Evolutionary conservation across 768 basidiomycete species (phyloP).

Genomic region (Tricholoma matsutake): DNA sequence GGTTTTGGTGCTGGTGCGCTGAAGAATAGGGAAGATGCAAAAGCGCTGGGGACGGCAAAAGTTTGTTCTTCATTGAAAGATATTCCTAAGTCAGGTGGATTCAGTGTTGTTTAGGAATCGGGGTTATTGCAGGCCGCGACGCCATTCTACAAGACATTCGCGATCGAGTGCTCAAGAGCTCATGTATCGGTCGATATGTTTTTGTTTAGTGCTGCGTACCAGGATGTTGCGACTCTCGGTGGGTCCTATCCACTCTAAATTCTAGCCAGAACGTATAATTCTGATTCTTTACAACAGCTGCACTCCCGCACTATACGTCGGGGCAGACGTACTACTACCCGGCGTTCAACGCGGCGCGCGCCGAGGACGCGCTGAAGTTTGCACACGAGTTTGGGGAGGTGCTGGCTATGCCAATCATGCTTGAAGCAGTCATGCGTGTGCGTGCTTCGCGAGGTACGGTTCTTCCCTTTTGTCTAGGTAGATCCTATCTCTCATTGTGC

Average conservation of each 20-base stretch:
- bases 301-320: conserved; percentile 94
- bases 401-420: conserved; percentile 88
- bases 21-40: conserved; percentile 96
- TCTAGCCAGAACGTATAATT: neutral
- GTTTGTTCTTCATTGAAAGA: conserved; percentile 31
- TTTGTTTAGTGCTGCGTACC: conserved; percentile 90
- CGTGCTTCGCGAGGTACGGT: conserved; percentile 86
- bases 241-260: conserved; percentile 14
- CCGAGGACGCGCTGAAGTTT: conserved; percentile 97
- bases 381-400: conserved; percentile 96
- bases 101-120: conserved; percentile 60
- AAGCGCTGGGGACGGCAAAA: conserved; percentile 92
- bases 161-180: conserved; percentile 95
- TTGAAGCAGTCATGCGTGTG: conserved; percentile 97
- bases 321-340: conserved; percentile 99
- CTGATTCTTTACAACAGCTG: conserved; percentile 48
- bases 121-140: conserved; percentile 89
- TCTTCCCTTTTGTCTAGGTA: neutral
- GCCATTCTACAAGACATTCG: conserved; percentile 97
- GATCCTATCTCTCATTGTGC: conserved; percentile 1
- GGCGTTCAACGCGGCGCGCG: conserved; percentile 90
- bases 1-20: conserved; percentile 86
- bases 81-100: neutral
- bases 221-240: conserved; percentile 94
- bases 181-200: conserved; percentile 99